Evolutionary conservation across 805 yeast species (phyloP).

Genomic region (Candida nanaspora): DNA sequence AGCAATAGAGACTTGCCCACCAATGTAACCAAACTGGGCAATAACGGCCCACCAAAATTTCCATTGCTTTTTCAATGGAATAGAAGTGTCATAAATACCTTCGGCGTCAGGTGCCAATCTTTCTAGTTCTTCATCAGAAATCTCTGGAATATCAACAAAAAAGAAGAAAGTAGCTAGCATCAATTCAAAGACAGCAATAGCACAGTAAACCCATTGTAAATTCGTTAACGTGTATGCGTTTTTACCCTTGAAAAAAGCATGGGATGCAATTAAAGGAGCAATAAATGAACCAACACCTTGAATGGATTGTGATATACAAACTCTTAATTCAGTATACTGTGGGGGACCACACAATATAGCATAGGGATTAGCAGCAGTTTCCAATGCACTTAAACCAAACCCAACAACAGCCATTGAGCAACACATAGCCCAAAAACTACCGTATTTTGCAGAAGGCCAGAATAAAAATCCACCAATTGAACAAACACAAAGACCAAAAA

Average conservation of each 20-base stretch:
- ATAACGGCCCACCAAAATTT: slow-evolving; percentile 9
- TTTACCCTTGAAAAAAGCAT: slow-evolving; percentile 7
- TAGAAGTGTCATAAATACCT: slow-evolving; percentile 8
- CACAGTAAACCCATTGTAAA: slow-evolving; percentile 11
- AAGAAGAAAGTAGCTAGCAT: slow-evolving; percentile 6
- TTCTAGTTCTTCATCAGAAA: slow-evolving; percentile 7
- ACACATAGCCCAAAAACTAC: slow-evolving; percentile 8
- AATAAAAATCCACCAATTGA: slow-evolving; percentile 8
- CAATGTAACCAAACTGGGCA: slow-evolving; percentile 9
- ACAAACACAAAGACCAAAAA: slow-evolving; percentile 5
- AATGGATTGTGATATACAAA: slow-evolving; percentile 7
- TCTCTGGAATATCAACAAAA: slow-evolving; percentile 10
- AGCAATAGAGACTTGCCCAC: slow-evolving; percentile 11
- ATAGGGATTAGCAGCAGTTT: slow-evolving; percentile 9
- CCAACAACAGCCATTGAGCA: slow-evolving; percentile 9
- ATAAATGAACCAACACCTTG: slow-evolving; percentile 9
- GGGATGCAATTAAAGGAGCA: slow-evolving; percentile 9
- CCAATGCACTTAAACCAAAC: slow-evolving; percentile 9
- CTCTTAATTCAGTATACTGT: slow-evolving; percentile 6
- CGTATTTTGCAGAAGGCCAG: slow-evolving; percentile 9
- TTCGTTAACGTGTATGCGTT: slow-evolving; percentile 5
- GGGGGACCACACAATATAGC: slow-evolving; percentile 7
- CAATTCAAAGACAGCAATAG: slow-evolving; percentile 8
- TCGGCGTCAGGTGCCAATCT: slow-evolving; percentile 5
- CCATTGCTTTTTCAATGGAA: slow-evolving; percentile 7